Evolutionary conservation across 2,329 filamentous ascomycete genomes (phyloP).

Genomic region (Xylariomycetidae sp.): DNA sequence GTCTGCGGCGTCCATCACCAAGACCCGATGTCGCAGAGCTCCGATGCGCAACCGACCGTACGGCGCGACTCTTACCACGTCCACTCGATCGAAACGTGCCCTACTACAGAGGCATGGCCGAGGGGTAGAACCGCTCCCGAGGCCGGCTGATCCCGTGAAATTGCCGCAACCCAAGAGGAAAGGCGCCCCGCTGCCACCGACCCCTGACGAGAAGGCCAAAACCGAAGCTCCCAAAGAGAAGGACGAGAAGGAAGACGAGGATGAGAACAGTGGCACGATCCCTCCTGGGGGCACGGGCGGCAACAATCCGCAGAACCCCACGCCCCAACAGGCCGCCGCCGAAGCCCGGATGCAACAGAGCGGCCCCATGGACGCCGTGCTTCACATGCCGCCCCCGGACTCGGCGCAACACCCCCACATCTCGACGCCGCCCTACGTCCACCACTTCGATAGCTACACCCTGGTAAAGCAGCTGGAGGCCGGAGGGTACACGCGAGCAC

Average conservation of each 20-base stretch:
- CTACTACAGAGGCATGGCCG: slow-evolving; percentile 54
- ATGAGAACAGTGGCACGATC: slow-evolving; percentile 5
- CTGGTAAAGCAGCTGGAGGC: slow-evolving; percentile 73
- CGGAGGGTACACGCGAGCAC: slow-evolving; percentile 65
- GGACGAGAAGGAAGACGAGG: slow-evolving; percentile 8
- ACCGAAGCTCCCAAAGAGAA: slow-evolving; percentile 3
- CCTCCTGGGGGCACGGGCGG: slow-evolving; percentile 2
- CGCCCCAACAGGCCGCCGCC: slow-evolving; percentile 26
- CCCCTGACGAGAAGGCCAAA: slow-evolving; percentile 7
- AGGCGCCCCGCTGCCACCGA: slow-evolving; percentile 6
- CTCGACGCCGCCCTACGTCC: slow-evolving; percentile 72
- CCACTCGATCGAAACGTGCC: slow-evolving; percentile 32
- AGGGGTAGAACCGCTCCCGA: slow-evolving; percentile 48
- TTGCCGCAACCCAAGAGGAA: slow-evolving; percentile 16
- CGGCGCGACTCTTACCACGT: slow-evolving; percentile 31
- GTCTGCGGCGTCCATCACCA: slow-evolving; percentile 36
- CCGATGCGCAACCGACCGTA: slow-evolving; percentile 20
- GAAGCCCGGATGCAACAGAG: slow-evolving; percentile 34
- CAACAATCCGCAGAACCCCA: slow-evolving; percentile 9
- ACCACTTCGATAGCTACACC: slow-evolving; percentile 94
- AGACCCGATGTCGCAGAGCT: slow-evolving; percentile 30
- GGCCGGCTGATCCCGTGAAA: slow-evolving; percentile 23
- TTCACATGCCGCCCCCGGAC: slow-evolving; percentile 32
- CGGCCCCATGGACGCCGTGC: slow-evolving; percentile 46
- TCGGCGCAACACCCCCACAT: slow-evolving; percentile 49